Percentiles rank a stretch among this genome's conserved stretches.
phyloP scores from a whole-genome alignment of 768 basidiomycete species.

The Imleria badia region DNA sequence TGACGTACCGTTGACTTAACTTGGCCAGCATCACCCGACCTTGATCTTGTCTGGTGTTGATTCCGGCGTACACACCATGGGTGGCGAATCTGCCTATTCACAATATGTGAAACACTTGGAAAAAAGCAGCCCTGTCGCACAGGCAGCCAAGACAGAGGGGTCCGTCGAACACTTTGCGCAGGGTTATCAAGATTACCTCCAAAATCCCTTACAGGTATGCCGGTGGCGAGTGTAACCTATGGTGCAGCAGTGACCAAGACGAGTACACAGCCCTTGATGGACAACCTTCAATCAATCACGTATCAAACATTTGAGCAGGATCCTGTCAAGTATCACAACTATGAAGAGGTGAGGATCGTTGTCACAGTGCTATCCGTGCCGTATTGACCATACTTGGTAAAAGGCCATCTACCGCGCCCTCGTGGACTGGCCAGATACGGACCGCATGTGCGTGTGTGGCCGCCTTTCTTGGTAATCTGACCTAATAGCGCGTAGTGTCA shows the following conservation, averaged over 20 bases:
- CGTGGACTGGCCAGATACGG: slow-evolving; percentile 59
- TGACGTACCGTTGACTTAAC: slow-evolving; percentile 20
- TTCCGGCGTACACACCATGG: slow-evolving; percentile 64
- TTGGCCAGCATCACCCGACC: slow-evolving; percentile 74
- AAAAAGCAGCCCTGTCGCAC: slow-evolving; percentile 66
- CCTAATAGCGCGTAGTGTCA: slow-evolving; percentile 49
- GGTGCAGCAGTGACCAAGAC: slow-evolving; percentile 9
- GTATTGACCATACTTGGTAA: slow-evolving; percentile 12
- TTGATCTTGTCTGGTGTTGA: slow-evolving; percentile 76
- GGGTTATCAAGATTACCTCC: slow-evolving; percentile 93
- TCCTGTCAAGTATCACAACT: slow-evolving; percentile 93
- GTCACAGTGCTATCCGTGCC: slow-evolving; percentile 8
- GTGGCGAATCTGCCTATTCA: slow-evolving; percentile 83
- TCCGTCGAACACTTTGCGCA: slow-evolving; percentile 89
- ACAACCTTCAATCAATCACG: slow-evolving; percentile 91
- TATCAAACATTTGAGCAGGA: slow-evolving; percentile 99
- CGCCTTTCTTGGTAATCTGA: slow-evolving; percentile 13
- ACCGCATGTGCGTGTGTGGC: slow-evolving; percentile 57
- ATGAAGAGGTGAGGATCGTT: slow-evolving; percentile 71
- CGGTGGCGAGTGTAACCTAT: neutral
- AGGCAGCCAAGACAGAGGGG: slow-evolving; percentile 62
- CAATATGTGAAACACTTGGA: slow-evolving; percentile 88
- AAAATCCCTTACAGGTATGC: slow-evolving; percentile 86
- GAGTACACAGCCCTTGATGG: slow-evolving; percentile 81
- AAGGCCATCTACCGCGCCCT: slow-evolving; percentile 84